These are phyloP conservation scores for Backusella morwellensis DNA, from an alignment of 192 early-diverging fungal species.

Conservation along the genomic window DNA sequence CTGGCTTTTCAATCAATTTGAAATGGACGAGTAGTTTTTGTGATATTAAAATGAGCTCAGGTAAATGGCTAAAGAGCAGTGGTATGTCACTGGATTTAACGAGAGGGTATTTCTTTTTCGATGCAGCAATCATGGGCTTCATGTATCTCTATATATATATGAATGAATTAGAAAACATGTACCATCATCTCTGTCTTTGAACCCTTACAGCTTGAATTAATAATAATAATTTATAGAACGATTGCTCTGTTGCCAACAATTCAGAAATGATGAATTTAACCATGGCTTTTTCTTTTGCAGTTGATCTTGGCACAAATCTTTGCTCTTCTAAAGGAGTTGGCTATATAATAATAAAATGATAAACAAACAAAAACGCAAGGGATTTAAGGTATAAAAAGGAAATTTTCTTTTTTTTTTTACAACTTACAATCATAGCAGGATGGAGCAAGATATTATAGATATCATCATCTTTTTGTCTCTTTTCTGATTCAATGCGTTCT, in stretches of 20 bases:
- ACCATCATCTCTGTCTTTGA: not conserved
- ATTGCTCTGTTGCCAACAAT: slow-evolving; percentile 20
- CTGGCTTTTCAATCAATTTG: slow-evolving; percentile 16
- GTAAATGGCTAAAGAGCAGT: slow-evolving; percentile 35
- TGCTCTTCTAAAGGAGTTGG: slow-evolving; percentile 14
- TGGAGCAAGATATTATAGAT: not conserved
- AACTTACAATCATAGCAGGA: slow-evolving; percentile 11
- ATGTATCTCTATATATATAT: slow-evolving; percentile 33
- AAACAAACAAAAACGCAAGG: not conserved
- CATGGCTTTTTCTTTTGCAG: slow-evolving; percentile 10
- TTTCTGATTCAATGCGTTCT: not conserved
- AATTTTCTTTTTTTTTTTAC: not conserved
- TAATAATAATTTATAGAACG: slow-evolving; percentile 8
- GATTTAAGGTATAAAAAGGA: not conserved
- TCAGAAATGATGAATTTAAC: slow-evolving; percentile 22
- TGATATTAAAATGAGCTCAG: slow-evolving; percentile 29
- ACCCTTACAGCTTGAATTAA: slow-evolving; percentile 20
- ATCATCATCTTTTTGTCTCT: not conserved
- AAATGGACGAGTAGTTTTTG: slow-evolving; percentile 10
- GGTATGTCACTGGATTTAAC: slow-evolving; percentile 31
- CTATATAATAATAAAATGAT: slow-evolving; percentile 8
- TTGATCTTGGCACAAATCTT: slow-evolving; percentile 11
- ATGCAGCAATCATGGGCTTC: slow-evolving; percentile 34
- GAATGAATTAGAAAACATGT: not conserved
- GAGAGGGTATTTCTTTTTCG: slow-evolving; percentile 27